A percentile compares a stretch with the other conserved stretches of the same genome.
These are phyloP conservation scores for Hypoxylon sp. DNA, from an alignment of 2,329 filamentous ascomycete genomes.

Conservation along the genomic window DNA sequence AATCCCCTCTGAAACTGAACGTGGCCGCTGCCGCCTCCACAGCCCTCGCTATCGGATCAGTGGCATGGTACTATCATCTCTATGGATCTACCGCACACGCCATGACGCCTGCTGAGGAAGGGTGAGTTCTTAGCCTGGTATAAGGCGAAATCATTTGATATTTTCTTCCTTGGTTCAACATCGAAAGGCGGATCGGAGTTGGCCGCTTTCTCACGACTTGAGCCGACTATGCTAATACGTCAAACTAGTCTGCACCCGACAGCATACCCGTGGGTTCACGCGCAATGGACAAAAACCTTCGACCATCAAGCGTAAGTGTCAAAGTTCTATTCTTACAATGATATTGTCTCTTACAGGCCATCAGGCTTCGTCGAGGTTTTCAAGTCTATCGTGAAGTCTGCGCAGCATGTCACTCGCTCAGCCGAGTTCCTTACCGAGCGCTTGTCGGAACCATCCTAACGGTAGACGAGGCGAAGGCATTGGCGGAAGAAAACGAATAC, in stretches of 20 bases:
- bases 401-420: constrained; percentile 96
- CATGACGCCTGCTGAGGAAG: constrained; percentile 95
- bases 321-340: neutral
- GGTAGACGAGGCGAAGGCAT: constrained; percentile 95
- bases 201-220: constrained; percentile 19
- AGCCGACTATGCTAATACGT: constrained; percentile 40
- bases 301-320: constrained; percentile 92
- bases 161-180: constrained; percentile 23
- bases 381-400: constrained; percentile 99
- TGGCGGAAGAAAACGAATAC: constrained; percentile 99
- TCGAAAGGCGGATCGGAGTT: constrained; percentile 41
- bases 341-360: constrained; percentile 64
- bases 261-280: constrained; percentile 95
- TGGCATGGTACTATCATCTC: constrained; percentile 97
- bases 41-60: constrained; percentile 86
- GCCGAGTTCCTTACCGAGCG: constrained; percentile 91
- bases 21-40: constrained; percentile 89
- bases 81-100: constrained; percentile 91
- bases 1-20: constrained; percentile 86
- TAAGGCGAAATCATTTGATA: constrained; percentile 42
- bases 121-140: constrained; percentile 75
- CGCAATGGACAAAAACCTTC: constrained; percentile 93
- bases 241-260: constrained; percentile 85
- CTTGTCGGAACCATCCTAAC: constrained; percentile 94
- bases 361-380: constrained; percentile 96